Evolutionary conservation across 176 grass and related monocot genomes (phyloP), one percentile per base, ranked within the genome.

Genomic region (Cenchrus americanus): DNA sequence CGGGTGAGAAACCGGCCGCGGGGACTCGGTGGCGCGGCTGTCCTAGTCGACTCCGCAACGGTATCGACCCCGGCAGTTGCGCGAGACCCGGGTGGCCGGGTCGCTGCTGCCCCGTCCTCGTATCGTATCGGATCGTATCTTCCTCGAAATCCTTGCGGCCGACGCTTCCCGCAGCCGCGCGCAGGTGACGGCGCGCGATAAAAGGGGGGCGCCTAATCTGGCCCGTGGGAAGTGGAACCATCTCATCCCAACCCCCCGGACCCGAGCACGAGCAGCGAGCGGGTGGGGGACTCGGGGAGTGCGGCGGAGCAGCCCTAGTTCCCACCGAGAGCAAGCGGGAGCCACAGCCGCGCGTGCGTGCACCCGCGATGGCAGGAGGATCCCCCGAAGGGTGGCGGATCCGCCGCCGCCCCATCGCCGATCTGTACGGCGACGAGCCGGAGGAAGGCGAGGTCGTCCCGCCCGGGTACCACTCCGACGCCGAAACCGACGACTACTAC

Each of bases 391-490:
- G 9, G 43, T 3, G 4, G 0, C 55, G 57, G 0, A 22, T 10
- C 17, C 40, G 71, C 21, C 50, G 71, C 21, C 63, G 74, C 75
- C 50, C 19, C 27, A 42, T 10, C 15, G 11, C 10, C 14, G 64
- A 46, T 34, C 17, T n/a, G 21, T 27, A 14, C 2, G 37, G 1
- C 3, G 24, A 2, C 34, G 81, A 79, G 59, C 62, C 78, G 10
- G 82, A 81, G 44, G 87, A 85, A 23, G 77, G 70, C 44, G 87
- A 81, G 62, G 14, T 21, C 42, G 60, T 15, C 3, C 14, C 43
- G 43, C 7, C 26, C 7, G 27, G 69, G 8, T 68, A 63, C 77
- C 32, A 24, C 18, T 42, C 62, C 14, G 46, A 18, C 9, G 76
- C 51, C 12, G 71, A 85, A 22, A 81, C 61, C 14, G 71, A 48